Conservation (phyloP, 2,329 filamentous ascomycete species). For the Monilinia vaccinii-corymbosi region DNA sequence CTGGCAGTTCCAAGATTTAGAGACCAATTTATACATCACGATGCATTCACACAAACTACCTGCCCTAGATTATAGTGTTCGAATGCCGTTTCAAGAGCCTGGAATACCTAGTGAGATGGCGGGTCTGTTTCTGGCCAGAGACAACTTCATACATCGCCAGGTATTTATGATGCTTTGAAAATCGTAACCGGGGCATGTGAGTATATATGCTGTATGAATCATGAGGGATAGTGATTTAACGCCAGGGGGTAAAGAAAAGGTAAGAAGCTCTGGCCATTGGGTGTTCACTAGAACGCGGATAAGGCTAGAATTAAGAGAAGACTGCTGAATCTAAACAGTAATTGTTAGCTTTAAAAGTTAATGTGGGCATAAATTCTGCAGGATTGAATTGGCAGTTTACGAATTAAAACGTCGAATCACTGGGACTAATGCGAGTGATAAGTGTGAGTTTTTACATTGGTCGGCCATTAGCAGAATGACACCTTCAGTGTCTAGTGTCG, state of each 20-base stretch:
- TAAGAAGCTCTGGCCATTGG: too few relatives aligned
- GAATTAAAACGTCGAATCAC: not conserved
- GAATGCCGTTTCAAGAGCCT: not conserved
- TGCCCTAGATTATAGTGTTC: too few relatives aligned
- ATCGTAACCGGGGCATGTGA: not conserved
- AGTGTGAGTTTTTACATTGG: not conserved
- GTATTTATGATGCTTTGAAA: not conserved
- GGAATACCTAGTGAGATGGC: not conserved
- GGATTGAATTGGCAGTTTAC: too few relatives aligned
- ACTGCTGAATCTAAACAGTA: not conserved
- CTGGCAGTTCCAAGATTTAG: too few relatives aligned
- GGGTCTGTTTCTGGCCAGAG: not conserved
- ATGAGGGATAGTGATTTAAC: not conserved
- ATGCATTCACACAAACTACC: too few relatives aligned
- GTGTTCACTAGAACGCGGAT: too few relatives aligned
- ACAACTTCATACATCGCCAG: not conserved
- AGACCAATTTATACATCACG: too few relatives aligned
- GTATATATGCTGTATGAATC: not conserved
- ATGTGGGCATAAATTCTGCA: not conserved
- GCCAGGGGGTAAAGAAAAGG: too few relatives aligned
- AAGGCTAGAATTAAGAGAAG: too few relatives aligned
- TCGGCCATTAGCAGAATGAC: not conserved
- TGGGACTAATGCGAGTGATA: too few relatives aligned
- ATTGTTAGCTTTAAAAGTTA: not conserved
- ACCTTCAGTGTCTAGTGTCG: not conserved